phyloP scores from a whole-genome alignment of 768 basidiomycete genomes.

The Russula vinacea region DNA sequence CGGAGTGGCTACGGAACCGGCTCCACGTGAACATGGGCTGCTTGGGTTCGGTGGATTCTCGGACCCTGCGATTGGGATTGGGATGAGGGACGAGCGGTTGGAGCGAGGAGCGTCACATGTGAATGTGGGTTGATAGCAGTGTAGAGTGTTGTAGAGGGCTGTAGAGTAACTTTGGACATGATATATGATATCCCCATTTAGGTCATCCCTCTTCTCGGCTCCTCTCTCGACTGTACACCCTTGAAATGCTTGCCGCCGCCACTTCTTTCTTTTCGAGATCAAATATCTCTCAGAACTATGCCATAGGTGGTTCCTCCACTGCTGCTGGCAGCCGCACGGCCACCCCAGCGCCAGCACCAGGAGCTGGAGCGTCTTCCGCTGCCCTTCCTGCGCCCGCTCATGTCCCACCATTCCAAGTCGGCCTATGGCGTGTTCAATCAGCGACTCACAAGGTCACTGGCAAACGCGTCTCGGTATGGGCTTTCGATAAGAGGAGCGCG shows the following conservation, averaged over 20 bases:
- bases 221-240: not conserved
- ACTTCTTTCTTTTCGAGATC: slow-evolving; percentile 80
- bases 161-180: not conserved
- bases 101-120: not conserved
- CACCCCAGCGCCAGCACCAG: slow-evolving; percentile 40
- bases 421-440: slow-evolving; percentile 85
- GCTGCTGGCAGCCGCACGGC: slow-evolving; percentile 36
- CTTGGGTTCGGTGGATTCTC: slow-evolving; percentile 40
- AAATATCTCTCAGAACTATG: slow-evolving; percentile 77
- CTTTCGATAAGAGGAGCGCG: slow-evolving; percentile 74
- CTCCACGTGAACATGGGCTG: slow-evolving; percentile 40
- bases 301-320: slow-evolving; percentile 45
- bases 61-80: slow-evolving; percentile 44
- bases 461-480: slow-evolving; percentile 92
- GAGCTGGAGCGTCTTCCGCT: slow-evolving; percentile 36
- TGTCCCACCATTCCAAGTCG: slow-evolving; percentile 62
- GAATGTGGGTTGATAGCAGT: not conserved
- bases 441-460: slow-evolving; percentile 86
- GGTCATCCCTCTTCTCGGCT: not conserved
- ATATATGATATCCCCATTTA: slow-evolving; percentile 1
- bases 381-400: slow-evolving; percentile 41
- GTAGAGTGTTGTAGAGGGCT: not conserved
- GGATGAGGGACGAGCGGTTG: slow-evolving; percentile 32
- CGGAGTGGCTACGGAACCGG: slow-evolving; percentile 42
- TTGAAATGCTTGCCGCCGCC: slow-evolving; percentile 67